Base-by-base conservation (phyloP, 1,284 basidiomycete genomes). In the Laetiporus sulphureus region DNA sequence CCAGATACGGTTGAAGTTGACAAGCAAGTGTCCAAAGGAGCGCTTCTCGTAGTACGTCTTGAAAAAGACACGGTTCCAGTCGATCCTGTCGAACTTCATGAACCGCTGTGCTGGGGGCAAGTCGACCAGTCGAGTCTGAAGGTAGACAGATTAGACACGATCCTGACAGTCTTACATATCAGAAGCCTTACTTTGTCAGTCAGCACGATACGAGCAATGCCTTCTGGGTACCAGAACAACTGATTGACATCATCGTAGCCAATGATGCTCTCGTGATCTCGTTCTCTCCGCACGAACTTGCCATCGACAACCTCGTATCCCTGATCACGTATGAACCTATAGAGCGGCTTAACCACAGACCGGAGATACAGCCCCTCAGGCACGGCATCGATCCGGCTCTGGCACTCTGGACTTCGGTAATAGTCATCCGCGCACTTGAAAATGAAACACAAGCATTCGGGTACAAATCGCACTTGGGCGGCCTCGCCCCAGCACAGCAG, bases 361-460 rank as follows among this genome's bases (percentile, higher is more conserved):
- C 85, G 81, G 21, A 99, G 73, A 62, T 97, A 99, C 13, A 98
- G 71, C 1, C 95, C 96, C 57, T 99, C 96, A 0, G 93, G 91
- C 0, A 98, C 92, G 0, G 94, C 83, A 46, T 98, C 95, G 45
- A 92, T 72, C 42, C 92, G 75, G 63, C 83, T 91, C 66, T 99
- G 96, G 60, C 96, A 99, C 61, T 99, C 96, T n/a, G 94, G 86
- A 13, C 91, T 95, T 35, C 95, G 93, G 66, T 99, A 99, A 66
- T 98, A 99, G 67, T 99, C 95, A 63, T 99, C 95, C 19, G 95
- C 96, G 60, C 96, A 99, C 71, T 99, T 98, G 87, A 99, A 99
- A 67, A 99, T 96, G 76, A 97, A 99, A 68, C 93, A 97, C 41
- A 98, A 68, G 58, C 91, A 95, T 64, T 99, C 95, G 19, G 96